Evolutionary conservation across 2,329 filamentous ascomycete genomes (phyloP).

Genomic region (Oidium heveae): DNA sequence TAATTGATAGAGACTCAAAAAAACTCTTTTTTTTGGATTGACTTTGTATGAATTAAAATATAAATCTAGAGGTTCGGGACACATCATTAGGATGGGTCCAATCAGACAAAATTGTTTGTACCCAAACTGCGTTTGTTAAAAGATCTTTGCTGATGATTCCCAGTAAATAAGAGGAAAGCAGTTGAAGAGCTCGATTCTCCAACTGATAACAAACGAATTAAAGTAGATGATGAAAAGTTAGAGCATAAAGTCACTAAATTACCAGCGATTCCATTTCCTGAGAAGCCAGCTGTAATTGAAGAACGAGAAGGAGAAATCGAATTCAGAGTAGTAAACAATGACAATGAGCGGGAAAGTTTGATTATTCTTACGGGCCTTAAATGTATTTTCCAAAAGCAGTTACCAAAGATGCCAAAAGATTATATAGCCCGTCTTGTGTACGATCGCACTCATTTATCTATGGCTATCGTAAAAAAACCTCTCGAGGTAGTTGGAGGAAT

Average conservation of each 20-base stretch:
- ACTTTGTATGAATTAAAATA: no score
- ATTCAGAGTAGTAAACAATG: conserved; percentile 95
- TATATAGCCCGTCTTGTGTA: conserved; percentile 96
- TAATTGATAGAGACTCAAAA: no score
- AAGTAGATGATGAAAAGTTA: conserved; percentile 21
- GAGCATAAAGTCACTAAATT: conserved; percentile 19
- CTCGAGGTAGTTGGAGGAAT: conserved; percentile 92
- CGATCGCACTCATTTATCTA: conserved; percentile 83
- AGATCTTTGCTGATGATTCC: not conserved
- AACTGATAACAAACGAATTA: conserved; percentile 37
- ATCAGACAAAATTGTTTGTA: conserved; percentile 8
- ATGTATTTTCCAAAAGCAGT: conserved; percentile 93
- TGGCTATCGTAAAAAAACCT: conserved; percentile 92
- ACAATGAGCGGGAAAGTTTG: conserved; percentile 62
- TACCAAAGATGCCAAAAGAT: conserved; percentile 98
- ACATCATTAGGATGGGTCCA: conserved; percentile 7
- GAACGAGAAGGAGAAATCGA: conserved; percentile 88
- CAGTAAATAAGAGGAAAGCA: conserved; percentile 41
- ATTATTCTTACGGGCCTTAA: conserved; percentile 92
- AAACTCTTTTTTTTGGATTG: no score
- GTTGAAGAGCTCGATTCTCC: conserved; percentile 36
- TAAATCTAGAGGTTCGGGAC: not conserved
- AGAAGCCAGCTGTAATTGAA: conserved; percentile 83
- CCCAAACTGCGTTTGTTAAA: not conserved
- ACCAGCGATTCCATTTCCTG: conserved; percentile 52